Conservation (phyloP, 768 basidiomycete species). For the Mycena belliarum region DNA sequence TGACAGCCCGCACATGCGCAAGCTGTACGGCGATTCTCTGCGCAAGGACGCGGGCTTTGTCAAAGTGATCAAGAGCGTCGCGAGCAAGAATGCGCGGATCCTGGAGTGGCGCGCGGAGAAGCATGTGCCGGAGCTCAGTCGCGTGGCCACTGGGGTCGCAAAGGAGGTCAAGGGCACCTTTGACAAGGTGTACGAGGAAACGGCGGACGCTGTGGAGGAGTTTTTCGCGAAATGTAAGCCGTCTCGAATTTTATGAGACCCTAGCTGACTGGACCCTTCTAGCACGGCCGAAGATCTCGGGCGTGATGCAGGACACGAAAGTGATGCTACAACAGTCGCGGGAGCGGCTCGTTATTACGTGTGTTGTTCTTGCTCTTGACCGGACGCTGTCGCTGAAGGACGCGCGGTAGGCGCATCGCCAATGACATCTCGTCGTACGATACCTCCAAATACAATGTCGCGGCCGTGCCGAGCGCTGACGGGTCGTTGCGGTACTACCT, state of each 20-base stretch:
- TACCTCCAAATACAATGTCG: conserved; percentile 73
- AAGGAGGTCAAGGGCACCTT: conserved; percentile 92
- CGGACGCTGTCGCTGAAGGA: background rate
- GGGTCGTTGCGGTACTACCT: conserved; percentile 73
- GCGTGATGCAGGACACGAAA: conserved; percentile 92
- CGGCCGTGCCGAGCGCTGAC: conserved; percentile 53
- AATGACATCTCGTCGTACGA: conserved; percentile 82
- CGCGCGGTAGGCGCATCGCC: conserved; percentile 61
- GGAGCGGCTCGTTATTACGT: conserved; percentile 92
- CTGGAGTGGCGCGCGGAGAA: conserved; percentile 76
- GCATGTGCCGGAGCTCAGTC: conserved; percentile 80
- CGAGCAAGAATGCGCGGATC: conserved; percentile 76
- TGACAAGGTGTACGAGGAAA: conserved; percentile 94
- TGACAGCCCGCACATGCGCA: conserved; percentile 96
- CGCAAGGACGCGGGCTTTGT: conserved; percentile 97
- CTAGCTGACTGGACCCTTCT: background rate
- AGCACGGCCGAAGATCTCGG: conserved; percentile 89
- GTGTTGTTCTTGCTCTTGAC: conserved; percentile 30
- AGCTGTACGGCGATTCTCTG: conserved; percentile 89
- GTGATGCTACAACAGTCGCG: conserved; percentile 87
- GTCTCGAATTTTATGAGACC: background rate
- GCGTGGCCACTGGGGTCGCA: conserved; percentile 56
- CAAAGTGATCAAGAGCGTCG: conserved; percentile 95
- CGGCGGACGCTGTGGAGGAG: conserved; percentile 90
- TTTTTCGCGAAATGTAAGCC: conserved; percentile 86